These are phyloP conservation scores for Phaeosphaeriaceae sp. DNA, from an alignment of 2,329 filamentous ascomycete genomes.

Conservation along the genomic window DNA sequence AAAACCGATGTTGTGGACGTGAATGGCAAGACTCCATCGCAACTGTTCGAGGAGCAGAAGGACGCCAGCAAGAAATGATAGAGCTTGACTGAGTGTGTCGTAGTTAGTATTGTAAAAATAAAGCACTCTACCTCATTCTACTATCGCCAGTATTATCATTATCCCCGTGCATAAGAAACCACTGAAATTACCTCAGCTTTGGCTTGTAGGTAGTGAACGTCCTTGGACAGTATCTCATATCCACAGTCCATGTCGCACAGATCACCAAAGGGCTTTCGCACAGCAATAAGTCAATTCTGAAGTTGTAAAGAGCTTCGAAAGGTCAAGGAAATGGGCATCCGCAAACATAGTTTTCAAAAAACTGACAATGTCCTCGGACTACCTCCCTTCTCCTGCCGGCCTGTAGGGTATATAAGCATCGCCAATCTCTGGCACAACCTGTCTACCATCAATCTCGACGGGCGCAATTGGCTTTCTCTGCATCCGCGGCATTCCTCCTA, in stretches of 20 bases:
- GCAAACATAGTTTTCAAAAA: neutral
- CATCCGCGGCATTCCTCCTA: conserved; percentile 21
- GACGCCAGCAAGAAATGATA: neutral
- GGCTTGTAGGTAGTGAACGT: no score
- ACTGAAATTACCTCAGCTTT: no score
- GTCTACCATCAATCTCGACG: conserved; percentile 24
- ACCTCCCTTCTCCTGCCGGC: conserved; percentile 3
- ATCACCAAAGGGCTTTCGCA: no score
- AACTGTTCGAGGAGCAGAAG: neutral
- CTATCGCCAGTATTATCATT: no score
- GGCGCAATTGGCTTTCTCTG: conserved; percentile 25
- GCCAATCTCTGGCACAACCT: conserved; percentile 16
- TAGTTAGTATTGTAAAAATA: no score
- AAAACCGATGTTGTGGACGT: neutral
- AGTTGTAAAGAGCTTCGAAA: no score
- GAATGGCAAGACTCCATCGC: neutral
- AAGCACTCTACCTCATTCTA: no score
- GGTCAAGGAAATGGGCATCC: neutral
- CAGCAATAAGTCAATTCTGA: no score
- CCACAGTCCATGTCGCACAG: no score
- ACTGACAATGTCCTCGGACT: neutral
- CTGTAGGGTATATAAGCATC: conserved; percentile 19
- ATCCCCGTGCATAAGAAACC: no score
- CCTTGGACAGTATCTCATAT: no score
- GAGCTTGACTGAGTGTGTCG: no score